Evolutionary conservation across 306 rosid genomes (phyloP).

Genomic region (Inga leiocalycina): DNA sequence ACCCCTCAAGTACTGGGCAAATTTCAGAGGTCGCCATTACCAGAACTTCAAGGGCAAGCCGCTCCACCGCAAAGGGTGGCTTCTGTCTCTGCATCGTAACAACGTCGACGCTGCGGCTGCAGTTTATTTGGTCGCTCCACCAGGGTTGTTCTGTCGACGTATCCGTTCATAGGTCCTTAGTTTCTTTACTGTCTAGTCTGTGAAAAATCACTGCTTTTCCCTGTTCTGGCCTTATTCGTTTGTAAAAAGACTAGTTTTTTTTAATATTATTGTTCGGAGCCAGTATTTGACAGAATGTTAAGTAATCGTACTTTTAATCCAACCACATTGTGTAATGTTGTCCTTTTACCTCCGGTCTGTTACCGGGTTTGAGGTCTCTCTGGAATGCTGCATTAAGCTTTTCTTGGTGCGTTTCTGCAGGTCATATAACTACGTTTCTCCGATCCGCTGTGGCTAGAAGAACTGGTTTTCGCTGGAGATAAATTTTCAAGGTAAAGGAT

Average conservation of each 20-base stretch:
- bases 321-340: not conserved
- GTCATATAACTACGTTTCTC: not conserved
- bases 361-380: not conserved
- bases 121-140: constrained; percentile 37
- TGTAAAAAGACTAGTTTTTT: not conserved
- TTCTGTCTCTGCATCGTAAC: constrained; percentile 57
- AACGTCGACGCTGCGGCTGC: constrained; percentile 34
- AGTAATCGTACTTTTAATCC: not conserved
- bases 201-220: constrained; percentile 8
- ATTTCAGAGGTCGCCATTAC: not conserved
- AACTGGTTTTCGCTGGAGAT: not conserved
- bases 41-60: constrained; percentile 38
- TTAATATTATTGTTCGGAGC: not conserved
- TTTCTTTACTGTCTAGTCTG: constrained; percentile 52
- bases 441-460: not conserved
- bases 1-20: not conserved
- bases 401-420: not conserved
- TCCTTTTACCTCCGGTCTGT: not conserved
- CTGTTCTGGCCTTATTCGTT: not conserved
- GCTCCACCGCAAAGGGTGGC: constrained; percentile 54
- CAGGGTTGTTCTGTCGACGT: constrained; percentile 54
- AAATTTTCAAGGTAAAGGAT: not conserved
- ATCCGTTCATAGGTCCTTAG: constrained; percentile 56
- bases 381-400: not conserved
- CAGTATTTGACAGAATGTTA: not conserved